phyloP scores from a whole-genome alignment of 2,329 filamentous ascomycete species.

The Ampelomyces quisqualis region DNA sequence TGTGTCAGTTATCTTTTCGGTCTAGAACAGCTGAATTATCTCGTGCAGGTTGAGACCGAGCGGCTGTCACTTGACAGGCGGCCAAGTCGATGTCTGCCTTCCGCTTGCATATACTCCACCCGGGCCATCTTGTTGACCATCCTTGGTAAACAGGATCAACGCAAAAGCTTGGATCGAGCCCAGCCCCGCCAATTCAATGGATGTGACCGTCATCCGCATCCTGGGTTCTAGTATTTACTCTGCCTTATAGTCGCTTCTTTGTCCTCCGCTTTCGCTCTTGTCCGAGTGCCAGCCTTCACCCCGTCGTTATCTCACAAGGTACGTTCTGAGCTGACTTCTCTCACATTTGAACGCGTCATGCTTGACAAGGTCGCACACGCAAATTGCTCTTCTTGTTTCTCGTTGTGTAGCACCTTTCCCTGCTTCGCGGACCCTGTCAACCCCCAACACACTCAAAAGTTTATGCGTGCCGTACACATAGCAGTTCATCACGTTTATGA shows the following conservation, averaged over 20 bases:
- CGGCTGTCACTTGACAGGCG: conserved; percentile 11
- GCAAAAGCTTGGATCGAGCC: conserved; percentile 24
- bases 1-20: conserved; percentile 13
- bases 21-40: conserved; percentile 22
- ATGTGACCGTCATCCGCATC: conserved; percentile 25
- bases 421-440: conserved; percentile 12
- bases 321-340: no score
- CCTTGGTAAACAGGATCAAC: conserved; percentile 28
- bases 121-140: conserved; percentile 25
- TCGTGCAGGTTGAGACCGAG: conserved; percentile 16
- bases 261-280: conserved; percentile 17
- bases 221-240: conserved; percentile 17
- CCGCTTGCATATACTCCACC: conserved; percentile 26
- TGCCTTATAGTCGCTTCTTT: conserved; percentile 32
- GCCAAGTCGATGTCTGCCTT: conserved; percentile 18
- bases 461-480: no score
- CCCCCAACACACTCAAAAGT: conserved; percentile 9
- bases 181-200: conserved; percentile 30
- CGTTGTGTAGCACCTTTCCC: conserved; percentile 7
- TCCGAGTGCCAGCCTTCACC: conserved; percentile 24
- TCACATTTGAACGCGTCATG: no score
- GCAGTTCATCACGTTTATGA: conserved; percentile 23
- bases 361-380: background rate
- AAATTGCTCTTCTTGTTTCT: background rate
- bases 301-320: conserved; percentile 35